These are phyloP conservation scores for Extremus antarcticus DNA, from an alignment of 495 filamentous ascomycete genomes.

Conservation along the genomic window DNA sequence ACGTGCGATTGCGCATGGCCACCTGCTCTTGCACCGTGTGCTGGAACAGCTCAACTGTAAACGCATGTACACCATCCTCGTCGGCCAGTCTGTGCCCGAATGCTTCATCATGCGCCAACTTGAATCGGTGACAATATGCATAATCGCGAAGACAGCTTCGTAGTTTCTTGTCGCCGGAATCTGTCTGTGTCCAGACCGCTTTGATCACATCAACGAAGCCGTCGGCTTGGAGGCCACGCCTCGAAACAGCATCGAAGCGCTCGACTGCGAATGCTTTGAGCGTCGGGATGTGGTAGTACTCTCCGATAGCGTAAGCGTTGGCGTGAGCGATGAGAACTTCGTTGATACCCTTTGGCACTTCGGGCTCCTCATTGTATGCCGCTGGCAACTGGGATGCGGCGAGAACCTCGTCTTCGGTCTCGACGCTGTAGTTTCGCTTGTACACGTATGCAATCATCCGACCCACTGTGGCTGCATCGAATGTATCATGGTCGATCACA, in stretches of 20 bases:
- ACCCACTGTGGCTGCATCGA: conserved; percentile 2
- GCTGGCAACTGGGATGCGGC: not conserved
- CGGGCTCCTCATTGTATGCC: not conserved
- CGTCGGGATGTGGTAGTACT: conserved; percentile 4
- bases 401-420: not conserved
- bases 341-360: not conserved
- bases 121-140: too few relatives aligned
- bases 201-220: conserved; percentile 2
- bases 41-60: too few relatives aligned
- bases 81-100: too few relatives aligned
- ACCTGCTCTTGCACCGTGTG: too few relatives aligned
- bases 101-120: too few relatives aligned
- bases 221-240: not conserved
- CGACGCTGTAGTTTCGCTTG: not conserved
- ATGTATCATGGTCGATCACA: not conserved
- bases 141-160: too few relatives aligned
- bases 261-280: not conserved
- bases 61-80: too few relatives aligned
- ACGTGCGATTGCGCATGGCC: too few relatives aligned
- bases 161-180: not conserved
- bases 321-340: conserved; percentile 3
- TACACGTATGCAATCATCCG: conserved; percentile 7
- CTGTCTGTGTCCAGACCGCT: not conserved
- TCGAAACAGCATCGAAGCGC: not conserved
- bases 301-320: conserved; percentile 1